Percentiles rank a stretch among this genome's conserved stretches.
phyloP scores from a whole-genome alignment of 2,329 filamentous ascomycete genomes.

The Microdochium bolleyi region DNA sequence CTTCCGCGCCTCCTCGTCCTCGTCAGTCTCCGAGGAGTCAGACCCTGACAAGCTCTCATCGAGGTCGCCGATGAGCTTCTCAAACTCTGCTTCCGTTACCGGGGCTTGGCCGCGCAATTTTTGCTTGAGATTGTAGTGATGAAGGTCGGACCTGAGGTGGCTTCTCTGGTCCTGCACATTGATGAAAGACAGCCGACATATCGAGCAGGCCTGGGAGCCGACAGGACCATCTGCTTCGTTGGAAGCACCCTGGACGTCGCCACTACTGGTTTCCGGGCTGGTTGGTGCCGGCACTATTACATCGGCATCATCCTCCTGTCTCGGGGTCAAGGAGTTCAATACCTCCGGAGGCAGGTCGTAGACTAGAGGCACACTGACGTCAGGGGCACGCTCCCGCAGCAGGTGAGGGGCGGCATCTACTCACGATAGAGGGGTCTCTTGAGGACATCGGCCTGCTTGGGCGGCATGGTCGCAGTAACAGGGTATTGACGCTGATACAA shows the following conservation, averaged over 20 bases:
- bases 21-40: conserved; percentile 63
- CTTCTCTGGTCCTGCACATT: conserved; percentile 73
- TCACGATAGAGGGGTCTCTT: conserved; percentile 28
- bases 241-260: conserved; percentile 14
- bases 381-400: conserved; percentile 7
- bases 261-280: not conserved
- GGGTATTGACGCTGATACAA: not conserved
- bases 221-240: conserved; percentile 30
- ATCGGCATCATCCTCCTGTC: conserved; percentile 29
- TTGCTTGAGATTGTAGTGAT: conserved; percentile 91
- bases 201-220: conserved; percentile 67
- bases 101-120: conserved; percentile 67
- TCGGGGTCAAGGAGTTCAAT: conserved; percentile 57
- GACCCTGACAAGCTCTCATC: conserved; percentile 92
- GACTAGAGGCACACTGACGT: conserved; percentile 40
- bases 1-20: conserved; percentile 51
- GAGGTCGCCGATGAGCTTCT: conserved; percentile 74
- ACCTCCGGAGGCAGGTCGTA: conserved; percentile 77
- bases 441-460: conserved; percentile 22
- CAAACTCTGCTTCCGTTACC: conserved; percentile 77
- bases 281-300: not conserved
- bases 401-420: not conserved
- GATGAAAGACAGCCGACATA: conserved; percentile 67
- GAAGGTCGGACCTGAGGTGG: conserved; percentile 84
- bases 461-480: not conserved